Evolutionary conservation across 2,329 filamentous ascomycete species (phyloP), one percentile per base, ranked within the genome.

Genomic region (Lachnellula arida): DNA sequence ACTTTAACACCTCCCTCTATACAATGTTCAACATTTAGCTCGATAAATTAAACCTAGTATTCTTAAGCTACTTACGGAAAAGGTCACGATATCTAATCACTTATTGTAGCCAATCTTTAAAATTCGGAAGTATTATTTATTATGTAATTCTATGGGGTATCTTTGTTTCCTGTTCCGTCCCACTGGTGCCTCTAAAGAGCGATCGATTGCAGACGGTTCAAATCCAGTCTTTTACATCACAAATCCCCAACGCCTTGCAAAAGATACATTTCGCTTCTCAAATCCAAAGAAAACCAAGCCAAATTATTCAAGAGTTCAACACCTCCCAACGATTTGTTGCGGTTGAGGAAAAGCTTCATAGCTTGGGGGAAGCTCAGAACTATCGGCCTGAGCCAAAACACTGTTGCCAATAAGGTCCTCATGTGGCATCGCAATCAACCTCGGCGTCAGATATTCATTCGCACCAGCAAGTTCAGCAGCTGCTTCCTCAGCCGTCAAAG

Each of bases 391-490:
- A 4, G 49, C 43, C 48, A 67, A 52, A 14, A 67, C 62, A 52
- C 63, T 67, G 47, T 66, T 65, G 12, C 63, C 62, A 49, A 68
- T 39, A 23, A 58, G 49, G 28, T 63, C 61, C 19, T 59, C 56
- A 9, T 58, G 56, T 9, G 66, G 66, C 6, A 63, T 47, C 40
- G 68, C 67, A n/a, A 68, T 60, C 1, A 68, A 55, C 51, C 67
- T 54, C 7, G 67, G 65, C 49, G 56, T 59, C 8, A 69, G 51
- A 35, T 63, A 66, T 42, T 66, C 64, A 22, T 68, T 56, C 4
- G 58, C 66, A 44, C 63, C 60, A 6, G 63, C 66, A 11, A 68
- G 49, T 44, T 68, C 67, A 2, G 61, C 59, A n/a, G 61, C 62
- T 22, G 59, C 56, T 39, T 66, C 63, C 44, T 56, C 63, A 22